Base-by-base conservation (phyloP, 768 basidiomycete species). In the Pulveroboletus sp. region DNA sequence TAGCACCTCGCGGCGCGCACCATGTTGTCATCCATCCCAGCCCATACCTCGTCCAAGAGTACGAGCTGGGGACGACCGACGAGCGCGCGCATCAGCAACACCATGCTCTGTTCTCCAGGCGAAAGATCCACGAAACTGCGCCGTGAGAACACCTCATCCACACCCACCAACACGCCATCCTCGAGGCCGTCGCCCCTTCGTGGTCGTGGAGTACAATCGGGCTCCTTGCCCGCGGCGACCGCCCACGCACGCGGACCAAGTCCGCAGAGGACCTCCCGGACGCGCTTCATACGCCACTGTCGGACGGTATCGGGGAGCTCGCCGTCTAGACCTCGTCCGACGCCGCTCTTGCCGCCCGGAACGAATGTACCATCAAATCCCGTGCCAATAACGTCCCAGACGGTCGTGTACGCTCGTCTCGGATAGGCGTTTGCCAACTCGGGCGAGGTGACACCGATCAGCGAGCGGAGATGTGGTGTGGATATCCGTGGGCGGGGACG, bases 351-450 rank as follows among this genome's bases (percentile, higher is more conserved):
- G 46, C 76, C 70, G 37, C 62, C 57, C 35, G 83, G 72, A 54
- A 89, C 73, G 69, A 87, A 97, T 10, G 79, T 80, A n/a, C 90
- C 90, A 37, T 89, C 84, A 59, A 93, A 97, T 1, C 94, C 95
- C 0, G 93, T 91, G 0, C 81, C 89, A 38, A 98, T 71, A 1
- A 83, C 89, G 52, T 95, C 86, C 74, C 81, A 81, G 0, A 90
- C 89, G 21, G 71, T 76, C 72, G 89, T 80, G 6, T 73, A 71
- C 0, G 71, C 77, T 60, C 85, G 76, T 17, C 89, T 69, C 1
- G 95, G 95, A 66, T 95, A 97, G 6, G 93, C 88, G 56, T 91
- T 89, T 60, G 83, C 87, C 49, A 97, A 76, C 67, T 99, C 95
- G 0, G 95, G 95, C 2, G 86, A 88, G 56, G 89, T 79, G 56